These are phyloP conservation scores for Colletotrichum sublineola DNA, from an alignment of 2,329 filamentous ascomycete genomes.

Conservation along the genomic window DNA sequence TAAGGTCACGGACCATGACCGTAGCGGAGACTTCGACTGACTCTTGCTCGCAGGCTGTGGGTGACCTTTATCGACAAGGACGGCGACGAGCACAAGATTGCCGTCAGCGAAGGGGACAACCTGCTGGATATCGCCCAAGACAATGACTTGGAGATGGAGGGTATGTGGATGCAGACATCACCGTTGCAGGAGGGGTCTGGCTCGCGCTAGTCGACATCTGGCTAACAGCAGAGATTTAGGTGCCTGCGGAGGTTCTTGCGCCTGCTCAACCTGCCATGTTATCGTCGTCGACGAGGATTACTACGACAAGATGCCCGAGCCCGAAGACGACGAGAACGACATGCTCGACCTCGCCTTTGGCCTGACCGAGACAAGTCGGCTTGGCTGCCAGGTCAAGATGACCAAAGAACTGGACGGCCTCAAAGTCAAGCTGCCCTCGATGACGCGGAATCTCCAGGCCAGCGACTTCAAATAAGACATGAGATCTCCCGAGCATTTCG, in stretches of 20 bases:
- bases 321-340: conserved; percentile 86
- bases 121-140: conserved; percentile 94
- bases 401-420: conserved; percentile 89
- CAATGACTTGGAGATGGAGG: conserved; percentile 98
- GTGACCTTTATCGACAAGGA: conserved; percentile 97
- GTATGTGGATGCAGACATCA: conserved; percentile 52
- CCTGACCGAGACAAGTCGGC: conserved; percentile 83
- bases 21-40: conserved; percentile 6
- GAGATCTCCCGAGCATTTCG: not conserved
- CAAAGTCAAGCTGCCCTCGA: conserved; percentile 85
- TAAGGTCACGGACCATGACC: conserved; percentile 59
- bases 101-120: conserved; percentile 89
- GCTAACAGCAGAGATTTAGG: conserved; percentile 58
- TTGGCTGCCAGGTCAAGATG: conserved; percentile 95
- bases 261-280: conserved; percentile 93
- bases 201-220: not conserved
- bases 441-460: conserved; percentile 96
- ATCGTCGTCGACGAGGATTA: conserved; percentile 81
- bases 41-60: conserved; percentile 72
- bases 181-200: not conserved
- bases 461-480: conserved; percentile 79
- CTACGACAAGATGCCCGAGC: conserved; percentile 84
- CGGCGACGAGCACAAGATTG: conserved; percentile 78
- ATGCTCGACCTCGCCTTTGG: conserved; percentile 94
- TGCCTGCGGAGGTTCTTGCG: conserved; percentile 93